Evolutionary conservation across 1,284 basidiomycete genomes (phyloP), one percentile per base, ranked within the genome.

Genomic region (Gomphus sp.): DNA sequence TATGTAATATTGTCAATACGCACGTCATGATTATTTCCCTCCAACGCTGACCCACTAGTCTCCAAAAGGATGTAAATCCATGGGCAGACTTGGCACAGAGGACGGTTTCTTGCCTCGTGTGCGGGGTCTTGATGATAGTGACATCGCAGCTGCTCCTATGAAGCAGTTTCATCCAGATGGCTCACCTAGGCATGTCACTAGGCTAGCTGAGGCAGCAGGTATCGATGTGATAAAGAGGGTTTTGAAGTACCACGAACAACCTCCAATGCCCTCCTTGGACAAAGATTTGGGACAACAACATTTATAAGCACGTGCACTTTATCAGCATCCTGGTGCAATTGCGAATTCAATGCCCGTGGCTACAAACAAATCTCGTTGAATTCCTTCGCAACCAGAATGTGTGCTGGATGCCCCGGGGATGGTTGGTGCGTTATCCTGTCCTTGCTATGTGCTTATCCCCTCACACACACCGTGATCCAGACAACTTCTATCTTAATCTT

Each of bases 401-500:
- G 93, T 98, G 2, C 79, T 99, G 11, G 97, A 99, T 67, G 97
- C 97, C 0, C 94, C 95, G 0, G 93, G 91, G 1, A 89, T 98
- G 76, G 81, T 90, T 45, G 52, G 58, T 59, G 51, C n/a, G 55
- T 39, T 6, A 8, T 18, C 25, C 28, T 53, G 36, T n/a, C 5
- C 16, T 14, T 18, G 25, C 22, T n/a, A 7, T n/a, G 22, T 43
- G n/a, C 28, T 8, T 8, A 11, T 39, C 37, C 18, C 16, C 31
- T 50, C 49, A 50, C n/a, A 11, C 22, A 48, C 14, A 43, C 37
- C 43, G 16, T 31, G 45, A 45, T 33, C 41, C 55, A 4, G 93
- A 98, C 65, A 97, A 99, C 72, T 99, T 97, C 72, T 99, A 99
- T 71, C 84, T 98, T 66, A 99, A 99, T 70, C 78, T 99, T 39